These are phyloP conservation scores for Vitis hybrid DNA, from an alignment of 177 flowering plant genomes.

Conservation along the genomic window DNA sequence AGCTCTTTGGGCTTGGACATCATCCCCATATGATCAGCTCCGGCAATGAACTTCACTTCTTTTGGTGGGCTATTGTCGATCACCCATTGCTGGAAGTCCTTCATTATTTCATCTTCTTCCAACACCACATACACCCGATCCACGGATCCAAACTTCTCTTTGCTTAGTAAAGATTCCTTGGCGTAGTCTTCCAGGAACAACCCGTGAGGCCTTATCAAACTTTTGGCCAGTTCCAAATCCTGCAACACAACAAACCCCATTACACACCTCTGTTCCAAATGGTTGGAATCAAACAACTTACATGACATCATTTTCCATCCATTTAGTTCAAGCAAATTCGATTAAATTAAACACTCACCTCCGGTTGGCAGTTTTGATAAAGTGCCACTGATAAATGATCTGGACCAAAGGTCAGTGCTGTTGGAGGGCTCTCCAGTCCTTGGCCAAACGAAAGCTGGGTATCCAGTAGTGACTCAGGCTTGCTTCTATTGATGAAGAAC, in stretches of 20 bases:
- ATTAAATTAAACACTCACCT: no score
- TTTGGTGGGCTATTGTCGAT: slow-evolving; percentile 26
- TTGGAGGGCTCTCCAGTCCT: neutral
- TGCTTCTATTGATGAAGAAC: slow-evolving; percentile 5
- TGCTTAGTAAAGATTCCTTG: slow-evolving; percentile 10
- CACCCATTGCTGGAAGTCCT: slow-evolving; percentile 35
- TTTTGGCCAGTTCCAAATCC: slow-evolving; percentile 28
- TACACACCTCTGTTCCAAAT: neutral
- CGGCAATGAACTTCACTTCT: slow-evolving; percentile 30
- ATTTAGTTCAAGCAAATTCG: no score
- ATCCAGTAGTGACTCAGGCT: neutral
- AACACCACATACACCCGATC: slow-evolving; percentile 25
- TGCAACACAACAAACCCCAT: neutral
- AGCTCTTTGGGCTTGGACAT: slow-evolving; percentile 30
- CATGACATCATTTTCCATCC: no score
- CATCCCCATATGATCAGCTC: slow-evolving; percentile 50
- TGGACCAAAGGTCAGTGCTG: no score
- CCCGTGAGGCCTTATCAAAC: slow-evolving; percentile 18
- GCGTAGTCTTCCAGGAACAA: slow-evolving; percentile 15
- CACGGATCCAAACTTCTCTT: slow-evolving; percentile 34
- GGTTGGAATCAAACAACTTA: no score
- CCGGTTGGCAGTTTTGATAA: no score
- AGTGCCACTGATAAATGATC: slow-evolving; percentile 6
- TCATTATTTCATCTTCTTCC: slow-evolving; percentile 20
- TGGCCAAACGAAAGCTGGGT: slow-evolving; percentile 15